Conservation (phyloP, 805 yeast species). For the Diddensiella santjacobensis region DNA sequence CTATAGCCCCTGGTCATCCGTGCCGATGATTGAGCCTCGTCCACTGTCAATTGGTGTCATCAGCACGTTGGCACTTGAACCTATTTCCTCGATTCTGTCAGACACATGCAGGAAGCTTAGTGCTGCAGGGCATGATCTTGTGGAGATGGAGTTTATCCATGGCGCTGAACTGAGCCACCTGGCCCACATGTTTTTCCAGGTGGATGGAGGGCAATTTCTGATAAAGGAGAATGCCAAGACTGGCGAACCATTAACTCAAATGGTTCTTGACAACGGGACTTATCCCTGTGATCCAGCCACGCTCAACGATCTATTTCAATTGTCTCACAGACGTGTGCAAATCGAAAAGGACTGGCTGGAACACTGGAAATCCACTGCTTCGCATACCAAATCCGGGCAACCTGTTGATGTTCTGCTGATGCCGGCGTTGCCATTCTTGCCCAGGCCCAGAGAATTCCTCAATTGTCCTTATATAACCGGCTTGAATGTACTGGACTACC, state of each 20-base stretch:
- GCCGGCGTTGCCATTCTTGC: constrained; percentile 43
- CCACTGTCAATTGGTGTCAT: constrained; percentile 41
- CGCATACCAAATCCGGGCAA: constrained; percentile 36
- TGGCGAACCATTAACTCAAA: constrained; percentile 61
- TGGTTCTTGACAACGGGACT: constrained; percentile 21
- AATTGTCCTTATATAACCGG: constrained; percentile 9
- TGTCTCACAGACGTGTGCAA: constrained; percentile 6
- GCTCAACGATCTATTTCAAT: constrained; percentile 13
- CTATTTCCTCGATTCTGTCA: constrained; percentile 42
- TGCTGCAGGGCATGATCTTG: constrained; percentile 17
- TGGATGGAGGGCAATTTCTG: constrained; percentile 66
- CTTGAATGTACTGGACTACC: constrained; percentile 24
- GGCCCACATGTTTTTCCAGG: constrained; percentile 29
- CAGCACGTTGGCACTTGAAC: constrained; percentile 21
- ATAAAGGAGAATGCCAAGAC: constrained; percentile 49
- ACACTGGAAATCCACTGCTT: constrained; percentile 40
- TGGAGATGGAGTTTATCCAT: constrained; percentile 27
- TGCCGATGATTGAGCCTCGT: constrained; percentile 21
- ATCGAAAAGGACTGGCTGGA: constrained; percentile 40
- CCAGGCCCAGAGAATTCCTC: constrained; percentile 10
- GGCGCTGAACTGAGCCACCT: constrained; percentile 25
- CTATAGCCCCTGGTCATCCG: constrained; percentile 21
- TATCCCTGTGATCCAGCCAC: constrained; percentile 25
- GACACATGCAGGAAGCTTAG: constrained; percentile 31
- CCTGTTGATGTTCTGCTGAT: constrained; percentile 47